phyloP scores from a whole-genome alignment of 345 rosid species.

The Balakata baccata region DNA sequence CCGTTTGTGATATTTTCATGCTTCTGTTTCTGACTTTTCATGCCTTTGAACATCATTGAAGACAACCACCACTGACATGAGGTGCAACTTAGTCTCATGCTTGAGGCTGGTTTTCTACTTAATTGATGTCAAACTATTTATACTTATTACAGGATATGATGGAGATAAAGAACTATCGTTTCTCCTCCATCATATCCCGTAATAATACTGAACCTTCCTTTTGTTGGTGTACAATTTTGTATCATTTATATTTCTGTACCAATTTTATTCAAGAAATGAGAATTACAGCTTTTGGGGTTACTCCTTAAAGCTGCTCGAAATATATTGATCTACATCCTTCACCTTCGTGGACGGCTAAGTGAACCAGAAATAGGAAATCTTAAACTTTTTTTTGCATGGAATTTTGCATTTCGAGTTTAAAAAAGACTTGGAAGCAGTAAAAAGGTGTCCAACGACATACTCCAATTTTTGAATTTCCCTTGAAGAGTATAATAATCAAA shows the following conservation, averaged over 20 bases:
- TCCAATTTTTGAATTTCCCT: not conserved
- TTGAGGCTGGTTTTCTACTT: not conserved
- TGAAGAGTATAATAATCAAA: not conserved
- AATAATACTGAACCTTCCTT: not conserved
- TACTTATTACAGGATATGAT: too few relatives aligned
- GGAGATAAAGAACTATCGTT: too few relatives aligned
- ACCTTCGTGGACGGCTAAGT: not conserved
- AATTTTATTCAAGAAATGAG: not conserved
- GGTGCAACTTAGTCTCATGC: not conserved
- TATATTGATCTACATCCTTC: not conserved
- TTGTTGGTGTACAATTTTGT: not conserved
- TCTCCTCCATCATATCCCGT: too few relatives aligned
- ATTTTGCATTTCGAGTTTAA: not conserved
- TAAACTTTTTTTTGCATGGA: not conserved
- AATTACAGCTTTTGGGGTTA: not conserved
- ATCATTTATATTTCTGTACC: not conserved
- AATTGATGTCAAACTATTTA: not conserved
- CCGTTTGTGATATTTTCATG: not conserved
- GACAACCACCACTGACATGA: too few relatives aligned
- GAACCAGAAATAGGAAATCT: not conserved
- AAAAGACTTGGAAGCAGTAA: not conserved
- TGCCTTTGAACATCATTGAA: not conserved
- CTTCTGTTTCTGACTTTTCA: not conserved
- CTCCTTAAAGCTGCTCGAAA: not conserved
- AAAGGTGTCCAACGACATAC: not conserved